Base-by-base conservation (phyloP, 2,329 filamentous ascomycete genomes). In the Fusarium pseudoanthophilum region DNA sequence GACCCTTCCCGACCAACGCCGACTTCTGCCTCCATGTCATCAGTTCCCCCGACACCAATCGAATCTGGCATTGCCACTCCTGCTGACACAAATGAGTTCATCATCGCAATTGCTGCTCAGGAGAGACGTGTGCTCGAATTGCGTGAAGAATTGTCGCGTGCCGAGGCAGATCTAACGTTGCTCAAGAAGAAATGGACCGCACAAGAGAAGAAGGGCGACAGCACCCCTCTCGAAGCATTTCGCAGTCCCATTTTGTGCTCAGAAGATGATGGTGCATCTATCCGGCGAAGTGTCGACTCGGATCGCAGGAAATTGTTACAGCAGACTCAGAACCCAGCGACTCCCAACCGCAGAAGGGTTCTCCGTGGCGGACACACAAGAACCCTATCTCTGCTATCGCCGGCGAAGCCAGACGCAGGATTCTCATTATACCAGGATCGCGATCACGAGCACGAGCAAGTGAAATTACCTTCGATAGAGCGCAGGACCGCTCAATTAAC, bases 81-180 rank as follows among this genome's bases (percentile, higher is more conserved):
- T 3, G 82, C 84, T 42, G 90, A 92, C 69, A 85, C 89, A 58
- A 88, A 87, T 77, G 87, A 91, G 57, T 93, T 98, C 78, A 91
- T 99, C 74, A 95, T 94, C 69, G 93, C 95, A 64, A 92, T 99
- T 77, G 96, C 96, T 49, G 92, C 94, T 20, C 95, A 98, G 83
- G 96, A 99, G 84, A 89, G 96, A 64, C 91, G 91, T 74, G 95
- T 99, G 4, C 84, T 99, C 64, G 96, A 98, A 83, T 85, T 99
- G 59, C 92, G 92, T 67, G 96, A 99, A 81, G 95, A 98, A 82
- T 86, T 99, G n/a, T 85, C 86, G 30, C 92, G 91, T 67, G 95
- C 96, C 11, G 95, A 99, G 80, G 84, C 85, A 18, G 93, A 97
- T 52, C 85, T 99, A 45, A 85, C 86, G 52, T 88, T 85, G 46